phyloP scores from a whole-genome alignment of 495 filamentous ascomycete genomes.

The Hypoxylon cercidicola region DNA sequence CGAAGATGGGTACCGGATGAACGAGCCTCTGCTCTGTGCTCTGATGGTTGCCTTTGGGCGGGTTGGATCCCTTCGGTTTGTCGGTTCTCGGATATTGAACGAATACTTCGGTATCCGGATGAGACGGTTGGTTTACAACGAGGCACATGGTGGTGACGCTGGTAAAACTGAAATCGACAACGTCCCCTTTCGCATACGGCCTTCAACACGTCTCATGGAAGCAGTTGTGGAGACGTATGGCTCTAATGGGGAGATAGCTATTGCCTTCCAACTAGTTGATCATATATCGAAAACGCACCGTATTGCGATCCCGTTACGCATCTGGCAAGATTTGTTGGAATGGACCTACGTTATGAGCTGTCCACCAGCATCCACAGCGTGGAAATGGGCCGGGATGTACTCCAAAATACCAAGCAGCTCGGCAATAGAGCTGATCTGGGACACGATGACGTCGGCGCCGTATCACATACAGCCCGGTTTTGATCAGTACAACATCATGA shows the following conservation, averaged over 20 bases:
- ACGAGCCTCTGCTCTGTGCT: conserved; percentile 46
- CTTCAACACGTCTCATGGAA: conserved; percentile 45
- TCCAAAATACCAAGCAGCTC: conserved; percentile 26
- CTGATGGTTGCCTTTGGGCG: conserved; percentile 46
- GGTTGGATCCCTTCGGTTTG: conserved; percentile 35
- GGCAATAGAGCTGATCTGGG: conserved; percentile 46
- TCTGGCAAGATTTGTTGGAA: conserved; percentile 50
- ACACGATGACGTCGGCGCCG: conserved; percentile 46
- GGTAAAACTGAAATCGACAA: neutral
- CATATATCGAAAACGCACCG: conserved; percentile 38
- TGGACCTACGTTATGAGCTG: conserved; percentile 49
- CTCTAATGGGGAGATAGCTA: conserved; percentile 46
- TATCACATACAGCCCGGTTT: conserved; percentile 47
- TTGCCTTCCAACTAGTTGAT: conserved; percentile 46
- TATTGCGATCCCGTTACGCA: conserved; percentile 42
- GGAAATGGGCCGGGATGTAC: conserved; percentile 35
- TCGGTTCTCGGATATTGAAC: conserved; percentile 34
- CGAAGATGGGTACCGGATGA: conserved; percentile 43
- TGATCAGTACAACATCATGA: conserved; percentile 44
- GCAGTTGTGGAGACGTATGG: conserved; percentile 50
- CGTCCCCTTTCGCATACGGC: conserved; percentile 26
- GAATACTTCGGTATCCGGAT: conserved; percentile 36
- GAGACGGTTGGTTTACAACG: neutral
- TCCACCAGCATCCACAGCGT: conserved; percentile 40
- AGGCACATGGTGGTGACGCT: neutral